Evolutionary conservation across 2,329 filamentous ascomycete genomes (phyloP).

Genomic region (Penicillium polonicum): DNA sequence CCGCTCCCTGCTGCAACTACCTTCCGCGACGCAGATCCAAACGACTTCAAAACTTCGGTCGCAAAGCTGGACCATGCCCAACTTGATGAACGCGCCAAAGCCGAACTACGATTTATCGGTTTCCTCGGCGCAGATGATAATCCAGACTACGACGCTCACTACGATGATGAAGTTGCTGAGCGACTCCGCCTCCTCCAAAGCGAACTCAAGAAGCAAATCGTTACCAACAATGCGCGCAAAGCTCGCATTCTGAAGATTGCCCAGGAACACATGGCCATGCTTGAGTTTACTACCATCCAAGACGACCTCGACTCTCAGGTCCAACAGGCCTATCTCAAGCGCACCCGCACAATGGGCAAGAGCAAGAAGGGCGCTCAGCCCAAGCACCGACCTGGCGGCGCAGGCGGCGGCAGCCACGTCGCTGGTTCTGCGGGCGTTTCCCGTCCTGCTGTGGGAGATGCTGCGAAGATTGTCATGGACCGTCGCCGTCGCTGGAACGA

Average conservation of each 20-base stretch:
- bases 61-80: conserved; percentile 81
- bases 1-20: conserved; percentile 68
- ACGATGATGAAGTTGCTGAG: conserved; percentile 90
- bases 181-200: conserved; percentile 81
- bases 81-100: conserved; percentile 86
- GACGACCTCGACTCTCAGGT: conserved; percentile 96
- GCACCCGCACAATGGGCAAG: conserved; percentile 90
- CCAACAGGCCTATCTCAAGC: conserved; percentile 91
- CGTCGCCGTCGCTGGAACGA: conserved; percentile 84
- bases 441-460: conserved; percentile 75
- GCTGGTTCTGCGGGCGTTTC: conserved; percentile 42
- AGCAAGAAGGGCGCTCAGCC: conserved; percentile 80
- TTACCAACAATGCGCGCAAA: conserved; percentile 89
- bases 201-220: conserved; percentile 76
- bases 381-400: conserved; percentile 59
- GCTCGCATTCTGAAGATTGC: conserved; percentile 81
- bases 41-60: conserved; percentile 74
- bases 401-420: conserved; percentile 66
- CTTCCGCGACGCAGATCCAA: conserved; percentile 73
- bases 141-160: conserved; percentile 83
- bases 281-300: conserved; percentile 94
- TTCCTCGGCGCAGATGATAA: conserved; percentile 70
- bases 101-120: conserved; percentile 86
- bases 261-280: conserved; percentile 88
- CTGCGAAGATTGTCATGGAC: conserved; percentile 90